These are phyloP conservation scores for Nitzschia sp. DNA, from an alignment of 108 stramenopile genomes.

Conservation along the genomic window DNA sequence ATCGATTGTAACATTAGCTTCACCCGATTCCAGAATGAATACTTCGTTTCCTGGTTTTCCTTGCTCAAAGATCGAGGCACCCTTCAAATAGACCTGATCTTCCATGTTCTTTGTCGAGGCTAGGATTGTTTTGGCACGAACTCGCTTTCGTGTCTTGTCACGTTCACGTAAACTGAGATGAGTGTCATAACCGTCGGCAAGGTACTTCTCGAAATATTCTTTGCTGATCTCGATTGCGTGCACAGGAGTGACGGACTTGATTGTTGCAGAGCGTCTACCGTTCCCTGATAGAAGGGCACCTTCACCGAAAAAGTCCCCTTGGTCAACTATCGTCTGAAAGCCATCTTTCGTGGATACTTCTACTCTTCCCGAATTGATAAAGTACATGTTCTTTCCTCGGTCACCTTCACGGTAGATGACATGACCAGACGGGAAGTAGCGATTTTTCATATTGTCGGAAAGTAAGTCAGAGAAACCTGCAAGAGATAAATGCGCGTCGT, in stretches of 20 bases:
- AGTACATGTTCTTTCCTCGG: slow-evolving; percentile 70
- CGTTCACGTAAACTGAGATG: slow-evolving; percentile 19
- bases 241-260: slow-evolving; percentile 70
- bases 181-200: slow-evolving; percentile 52
- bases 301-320: slow-evolving; percentile 76
- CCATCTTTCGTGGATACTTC: slow-evolving; percentile 66
- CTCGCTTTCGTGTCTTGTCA: slow-evolving; percentile 9
- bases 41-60: slow-evolving; percentile 43
- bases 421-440: slow-evolving; percentile 65
- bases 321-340: slow-evolving; percentile 39
- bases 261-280: slow-evolving; percentile 48
- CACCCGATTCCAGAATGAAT: slow-evolving; percentile 59
- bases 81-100: slow-evolving; percentile 18
- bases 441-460: slow-evolving; percentile 68
- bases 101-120: slow-evolving; percentile 42
- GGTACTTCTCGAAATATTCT: slow-evolving; percentile 77
- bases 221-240: slow-evolving; percentile 69
- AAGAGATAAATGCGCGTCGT: slow-evolving; percentile 47
- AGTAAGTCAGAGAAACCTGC: slow-evolving; percentile 60
- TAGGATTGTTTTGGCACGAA: slow-evolving; percentile 46
- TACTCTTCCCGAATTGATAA: slow-evolving; percentile 72
- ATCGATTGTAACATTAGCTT: slow-evolving; percentile 42
- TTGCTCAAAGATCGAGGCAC: slow-evolving; percentile 46
- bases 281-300: slow-evolving; percentile 48
- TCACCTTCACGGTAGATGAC: slow-evolving; percentile 66